Base-by-base conservation (phyloP, 2,329 filamentous ascomycete species). In the Stagonosporopsis rhizophila region DNA sequence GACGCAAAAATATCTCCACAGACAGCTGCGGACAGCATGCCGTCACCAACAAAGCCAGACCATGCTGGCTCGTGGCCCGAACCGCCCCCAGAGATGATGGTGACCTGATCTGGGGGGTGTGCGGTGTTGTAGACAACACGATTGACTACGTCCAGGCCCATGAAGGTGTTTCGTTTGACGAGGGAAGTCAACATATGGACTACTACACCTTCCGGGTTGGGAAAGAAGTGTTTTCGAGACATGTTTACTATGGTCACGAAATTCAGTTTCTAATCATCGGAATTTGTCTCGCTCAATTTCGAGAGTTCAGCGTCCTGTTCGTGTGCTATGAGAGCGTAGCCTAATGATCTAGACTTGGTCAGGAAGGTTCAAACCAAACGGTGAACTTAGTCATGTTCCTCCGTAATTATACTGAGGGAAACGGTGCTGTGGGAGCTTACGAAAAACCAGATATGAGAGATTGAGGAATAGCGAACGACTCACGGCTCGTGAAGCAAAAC, bases 191-290 rank as follows among this genome's bases (percentile, higher is more conserved):
- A 76, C 38, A 79, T 79, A 46, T 79, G 76, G n/a, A 79, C 71
- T 1, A 84, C 81, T 15, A 84, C 77, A 53, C 80, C 81, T 57
- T 80, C 77, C 17, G 80, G 81, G 47, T 76, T 77, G 28, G 79
- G 75, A 59, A 84, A 84, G 71, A 83, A 84, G 67, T 84, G 82
- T 71, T 83, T 84, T 23, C 79, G 77, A 30, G 81, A 82, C 82
- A 84, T 84, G 9, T 22, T 53, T 40, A 38, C 39, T 8, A 19
- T 47, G 11, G 17, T 28, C 3, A 28, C 8, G 17, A n/a, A 32
- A 11, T 14, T 11, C 28, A 30, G 12, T 8, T 11, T 14, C 28
- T 8, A 25, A 25, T 8, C 12, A 28, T 12, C 9, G 7, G 27
- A 11, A 12, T 25, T 25, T 9, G 14, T 27, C 20, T 20, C n/a